phyloP scores from a whole-genome alignment of 306 rosid genomes.

The Trifolium fragiferum region DNA sequence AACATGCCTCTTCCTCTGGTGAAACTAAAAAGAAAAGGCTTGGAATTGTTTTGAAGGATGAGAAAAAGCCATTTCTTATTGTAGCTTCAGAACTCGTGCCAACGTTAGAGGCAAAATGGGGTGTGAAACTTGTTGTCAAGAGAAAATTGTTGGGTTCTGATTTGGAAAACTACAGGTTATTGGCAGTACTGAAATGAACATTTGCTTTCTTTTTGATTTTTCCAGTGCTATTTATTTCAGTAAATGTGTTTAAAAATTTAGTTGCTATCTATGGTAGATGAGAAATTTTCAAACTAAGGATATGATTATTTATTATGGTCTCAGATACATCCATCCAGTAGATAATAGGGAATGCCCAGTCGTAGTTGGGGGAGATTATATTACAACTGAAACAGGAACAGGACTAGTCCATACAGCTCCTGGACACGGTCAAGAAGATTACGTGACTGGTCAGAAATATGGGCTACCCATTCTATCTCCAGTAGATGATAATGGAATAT shows the following conservation, averaged over 20 bases:
- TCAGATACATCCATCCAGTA: conserved; percentile 87
- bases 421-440: conserved; percentile 99
- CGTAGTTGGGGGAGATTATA: conserved; percentile 94
- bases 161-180: conserved; percentile 90
- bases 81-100: conserved; percentile 93
- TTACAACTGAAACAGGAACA: conserved; percentile 94
- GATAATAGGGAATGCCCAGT: conserved; percentile 77
- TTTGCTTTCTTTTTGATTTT: conserved; percentile 28
- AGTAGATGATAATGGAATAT: conserved; percentile 84
- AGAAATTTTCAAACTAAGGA: conserved; percentile 24
- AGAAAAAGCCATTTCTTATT: conserved; percentile 70
- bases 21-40: conserved; percentile 62
- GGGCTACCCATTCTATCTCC: conserved; percentile 89
- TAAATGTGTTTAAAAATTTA: conserved; percentile 29
- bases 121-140: conserved; percentile 71
- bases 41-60: conserved; percentile 79
- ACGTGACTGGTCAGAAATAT: conserved; percentile 89
- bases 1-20: conserved; percentile 54
- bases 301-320: conserved; percentile 34
- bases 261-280: conserved; percentile 19
- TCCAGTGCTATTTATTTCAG: conserved; percentile 24
- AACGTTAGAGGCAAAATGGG: conserved; percentile 89
- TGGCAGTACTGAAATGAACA: conserved; percentile 33
- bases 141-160: conserved; percentile 74
- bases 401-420: conserved; percentile 99